A percentile compares a stretch with the other conserved stretches of the same genome.
These are phyloP conservation scores for Inga oerstediana DNA, from an alignment of 306 rosid genomes.

Conservation along the genomic window DNA sequence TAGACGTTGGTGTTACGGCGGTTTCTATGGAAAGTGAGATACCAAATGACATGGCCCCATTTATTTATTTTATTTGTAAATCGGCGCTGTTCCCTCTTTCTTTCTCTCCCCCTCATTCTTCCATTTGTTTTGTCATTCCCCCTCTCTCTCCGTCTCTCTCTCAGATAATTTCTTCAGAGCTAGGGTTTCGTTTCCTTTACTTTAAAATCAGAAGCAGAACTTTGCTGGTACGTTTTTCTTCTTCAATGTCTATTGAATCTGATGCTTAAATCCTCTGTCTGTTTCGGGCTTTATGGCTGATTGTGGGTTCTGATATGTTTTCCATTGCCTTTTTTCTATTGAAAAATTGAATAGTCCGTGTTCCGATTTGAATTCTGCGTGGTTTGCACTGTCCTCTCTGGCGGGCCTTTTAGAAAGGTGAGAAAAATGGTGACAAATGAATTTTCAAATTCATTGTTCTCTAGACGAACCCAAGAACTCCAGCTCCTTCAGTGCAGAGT, in stretches of 20 bases:
- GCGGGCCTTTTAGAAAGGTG: not conserved
- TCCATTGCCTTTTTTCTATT: conserved; percentile 2
- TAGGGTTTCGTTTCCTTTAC: conserved; percentile 73
- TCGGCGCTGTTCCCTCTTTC: conserved; percentile 41
- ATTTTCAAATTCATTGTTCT: conserved; percentile 1
- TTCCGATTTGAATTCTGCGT: conserved; percentile 27
- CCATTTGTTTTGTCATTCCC: conserved; percentile 29
- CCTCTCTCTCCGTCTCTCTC: conserved; percentile 21
- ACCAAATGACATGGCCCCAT: conserved; percentile 59
- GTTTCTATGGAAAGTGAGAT: conserved; percentile 30
- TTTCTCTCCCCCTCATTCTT: conserved; percentile 22
- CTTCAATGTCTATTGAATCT: not conserved
- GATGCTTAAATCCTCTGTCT: conserved; percentile 21
- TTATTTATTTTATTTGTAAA: conserved; percentile 41
- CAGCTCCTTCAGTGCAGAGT: conserved; percentile 27
- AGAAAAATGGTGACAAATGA: conserved; percentile 6
- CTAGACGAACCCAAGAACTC: conserved; percentile 6
- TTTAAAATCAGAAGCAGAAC: conserved; percentile 43
- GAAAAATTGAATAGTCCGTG: conserved; percentile 18
- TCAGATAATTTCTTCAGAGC: conserved; percentile 44
- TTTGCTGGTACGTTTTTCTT: conserved; percentile 54
- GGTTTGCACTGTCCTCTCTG: not conserved
- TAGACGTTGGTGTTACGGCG: conserved; percentile 54
- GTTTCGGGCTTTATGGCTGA: conserved; percentile 25
- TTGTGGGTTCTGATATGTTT: not conserved